phyloP scores from a whole-genome alignment of 2,329 filamentous ascomycete species.

The Colletotrichum sojae region DNA sequence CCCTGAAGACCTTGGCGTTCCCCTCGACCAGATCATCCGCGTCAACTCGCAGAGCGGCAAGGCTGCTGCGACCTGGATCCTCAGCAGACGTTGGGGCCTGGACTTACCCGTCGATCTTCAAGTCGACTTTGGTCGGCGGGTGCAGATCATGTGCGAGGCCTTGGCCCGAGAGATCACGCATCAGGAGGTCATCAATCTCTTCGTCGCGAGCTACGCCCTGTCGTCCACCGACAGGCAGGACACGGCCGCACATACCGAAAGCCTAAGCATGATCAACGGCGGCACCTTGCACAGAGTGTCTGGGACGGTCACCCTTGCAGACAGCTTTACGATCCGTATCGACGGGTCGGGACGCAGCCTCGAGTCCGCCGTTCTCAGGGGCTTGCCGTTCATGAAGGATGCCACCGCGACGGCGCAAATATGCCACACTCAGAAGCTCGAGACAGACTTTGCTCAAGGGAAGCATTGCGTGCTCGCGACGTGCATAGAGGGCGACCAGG shows the following conservation, averaged over 20 bases:
- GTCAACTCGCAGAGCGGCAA: constrained; percentile 24
- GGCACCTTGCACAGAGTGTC: constrained; percentile 8
- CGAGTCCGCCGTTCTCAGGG: constrained; percentile 11
- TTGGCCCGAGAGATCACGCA: constrained; percentile 25
- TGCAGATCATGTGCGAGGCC: constrained; percentile 30
- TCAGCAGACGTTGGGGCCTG: constrained; percentile 6
- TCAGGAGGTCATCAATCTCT: constrained; percentile 22
- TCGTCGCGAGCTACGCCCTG: constrained; percentile 21
- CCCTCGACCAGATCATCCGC: constrained; percentile 19
- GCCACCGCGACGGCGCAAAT: neutral
- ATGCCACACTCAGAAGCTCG: constrained; percentile 9
- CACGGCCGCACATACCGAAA: neutral
- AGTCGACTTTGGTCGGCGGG: constrained; percentile 19
- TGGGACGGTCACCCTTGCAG: constrained; percentile 4
- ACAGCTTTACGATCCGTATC: constrained; percentile 5
- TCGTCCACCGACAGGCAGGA: neutral
- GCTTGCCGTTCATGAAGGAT: constrained; percentile 27
- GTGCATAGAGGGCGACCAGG: constrained; percentile 1
- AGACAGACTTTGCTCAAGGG: neutral
- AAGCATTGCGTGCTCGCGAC: constrained; percentile 11
- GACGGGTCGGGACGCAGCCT: constrained; percentile 15
- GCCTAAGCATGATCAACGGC: neutral
- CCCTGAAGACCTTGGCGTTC: constrained; percentile 12
- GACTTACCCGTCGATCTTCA: constrained; percentile 23
- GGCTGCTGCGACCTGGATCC: constrained; percentile 17